Percentiles rank a stretch among this genome's conserved stretches.
phyloP scores from a whole-genome alignment of 345 rosid species.

The Linum lewisii region DNA sequence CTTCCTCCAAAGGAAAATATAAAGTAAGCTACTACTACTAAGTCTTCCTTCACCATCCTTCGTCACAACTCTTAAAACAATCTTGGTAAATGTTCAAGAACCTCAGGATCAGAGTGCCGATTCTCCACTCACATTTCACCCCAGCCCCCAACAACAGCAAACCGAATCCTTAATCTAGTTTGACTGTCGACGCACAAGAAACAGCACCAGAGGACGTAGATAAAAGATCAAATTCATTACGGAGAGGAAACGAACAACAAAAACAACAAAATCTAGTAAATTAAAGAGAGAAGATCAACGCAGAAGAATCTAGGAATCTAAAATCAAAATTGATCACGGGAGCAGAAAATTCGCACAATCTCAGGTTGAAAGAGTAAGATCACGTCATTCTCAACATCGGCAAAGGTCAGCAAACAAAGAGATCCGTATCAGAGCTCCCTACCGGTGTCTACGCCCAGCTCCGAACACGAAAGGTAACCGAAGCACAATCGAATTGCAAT shows the following conservation, averaged over 20 bases:
- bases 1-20: not conserved
- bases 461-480: not conserved
- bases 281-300: not conserved
- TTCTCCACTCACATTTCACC: not conserved
- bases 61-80: not conserved
- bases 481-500: conserved; percentile 2
- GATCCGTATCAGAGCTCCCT: not conserved
- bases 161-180: not conserved
- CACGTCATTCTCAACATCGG: not conserved
- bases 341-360: not conserved
- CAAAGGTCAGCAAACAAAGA: not conserved
- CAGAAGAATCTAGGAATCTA: not conserved
- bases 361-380: not conserved
- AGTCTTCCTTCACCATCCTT: not conserved
- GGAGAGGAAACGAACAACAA: not conserved
- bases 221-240: too few relatives aligned
- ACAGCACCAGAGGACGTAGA: not conserved
- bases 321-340: not conserved
- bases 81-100: too few relatives aligned
- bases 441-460: not conserved
- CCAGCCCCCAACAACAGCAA: not conserved
- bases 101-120: not conserved
- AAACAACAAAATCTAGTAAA: not conserved
- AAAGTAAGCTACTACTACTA: not conserved
- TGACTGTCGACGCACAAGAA: not conserved